Evolutionary conservation across 768 basidiomycete genomes (phyloP).

Genomic region (Leccinum ochraceum): DNA sequence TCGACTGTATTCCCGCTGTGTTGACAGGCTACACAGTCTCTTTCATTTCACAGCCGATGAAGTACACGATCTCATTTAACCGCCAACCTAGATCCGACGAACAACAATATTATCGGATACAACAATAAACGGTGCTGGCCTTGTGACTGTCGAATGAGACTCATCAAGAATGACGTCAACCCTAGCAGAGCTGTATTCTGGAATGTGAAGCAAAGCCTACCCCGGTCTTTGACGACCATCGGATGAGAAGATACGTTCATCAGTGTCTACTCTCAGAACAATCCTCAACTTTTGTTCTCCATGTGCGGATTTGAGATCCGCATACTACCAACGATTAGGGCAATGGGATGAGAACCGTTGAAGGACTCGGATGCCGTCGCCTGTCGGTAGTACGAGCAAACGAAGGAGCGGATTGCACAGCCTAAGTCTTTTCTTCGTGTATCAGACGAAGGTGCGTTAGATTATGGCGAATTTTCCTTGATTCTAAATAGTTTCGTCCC

Average conservation of each 20-base stretch:
- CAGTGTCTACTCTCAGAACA: conserved; percentile 96
- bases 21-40: conserved; percentile 92
- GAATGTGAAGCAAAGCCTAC: conserved; percentile 98
- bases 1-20: no score
- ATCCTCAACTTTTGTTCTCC: conserved; percentile 95
- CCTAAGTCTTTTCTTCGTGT: conserved; percentile 93
- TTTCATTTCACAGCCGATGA: conserved; percentile 99
- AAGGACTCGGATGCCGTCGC: conserved; percentile 87
- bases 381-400: conserved; percentile 79
- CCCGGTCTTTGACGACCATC: conserved; percentile 94
- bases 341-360: conserved; percentile 91
- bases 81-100: conserved; percentile 97
- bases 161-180: conserved; percentile 99
- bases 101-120: conserved; percentile 98
- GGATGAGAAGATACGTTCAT: conserved; percentile 99
- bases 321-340: conserved; percentile 94
- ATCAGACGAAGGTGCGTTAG: conserved; percentile 77
- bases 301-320: conserved; percentile 99
- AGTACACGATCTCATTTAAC: conserved; percentile 94
- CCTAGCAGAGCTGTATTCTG: conserved; percentile 97
- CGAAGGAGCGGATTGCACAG: conserved; percentile 93
- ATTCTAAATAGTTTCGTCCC: conserved; percentile 6
- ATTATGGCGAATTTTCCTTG: neutral
- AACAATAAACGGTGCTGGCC: conserved; percentile 99
- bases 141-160: conserved; percentile 96